Base-by-base conservation (phyloP, 2,329 filamentous ascomycete species). In the Cryphonectria radicalis region DNA sequence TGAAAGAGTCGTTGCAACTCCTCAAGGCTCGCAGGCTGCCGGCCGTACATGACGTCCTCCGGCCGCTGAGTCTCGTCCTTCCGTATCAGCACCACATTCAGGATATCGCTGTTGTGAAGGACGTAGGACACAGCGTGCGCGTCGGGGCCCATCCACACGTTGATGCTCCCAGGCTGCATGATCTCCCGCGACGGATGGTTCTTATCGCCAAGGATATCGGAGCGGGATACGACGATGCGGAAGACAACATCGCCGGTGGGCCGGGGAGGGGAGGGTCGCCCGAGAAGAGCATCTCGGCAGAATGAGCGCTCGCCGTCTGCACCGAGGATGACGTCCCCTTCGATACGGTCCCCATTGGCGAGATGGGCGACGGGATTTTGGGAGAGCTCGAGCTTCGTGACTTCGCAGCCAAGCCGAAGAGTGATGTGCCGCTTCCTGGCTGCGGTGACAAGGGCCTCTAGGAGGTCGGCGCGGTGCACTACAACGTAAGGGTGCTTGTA, bases 91-190 rank as follows among this genome's bases (percentile, higher is more conserved):
- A 66, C 43, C 4, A 66, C 28, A 25, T 55, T 66, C 25, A 66
- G 64, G 14, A 66, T 66, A 32, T 66, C 25, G 64, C 53, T 11
- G 43, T 66, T 22, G 22, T 65, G 3, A 4, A 66, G 25, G 28
- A 55, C 42, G 55, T 66, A 55, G 14, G 64, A 66, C 25, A 66
- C 64, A 32, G 19, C 64, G 37, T 66, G 64, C 64, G 64, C 35
- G 35, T 35, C 35, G 35, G 35, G 35, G 35, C 35, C 35, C 35
- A 35, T 35, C 35, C 35, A 35, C 35, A 35, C 35, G 35, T 35
- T 35, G 3, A 35, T 35, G 7, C 35, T 35, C 35, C 35, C 35
- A 7, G 35, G 35, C 35, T 35, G 35, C 35, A 35, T 35, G 35
- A 35, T 35, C 35, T 35, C 35, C 35, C 35, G 35, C 7, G 35